Conservation (phyloP, 306 rosid genomes). For the Vigna mungo region DNA sequence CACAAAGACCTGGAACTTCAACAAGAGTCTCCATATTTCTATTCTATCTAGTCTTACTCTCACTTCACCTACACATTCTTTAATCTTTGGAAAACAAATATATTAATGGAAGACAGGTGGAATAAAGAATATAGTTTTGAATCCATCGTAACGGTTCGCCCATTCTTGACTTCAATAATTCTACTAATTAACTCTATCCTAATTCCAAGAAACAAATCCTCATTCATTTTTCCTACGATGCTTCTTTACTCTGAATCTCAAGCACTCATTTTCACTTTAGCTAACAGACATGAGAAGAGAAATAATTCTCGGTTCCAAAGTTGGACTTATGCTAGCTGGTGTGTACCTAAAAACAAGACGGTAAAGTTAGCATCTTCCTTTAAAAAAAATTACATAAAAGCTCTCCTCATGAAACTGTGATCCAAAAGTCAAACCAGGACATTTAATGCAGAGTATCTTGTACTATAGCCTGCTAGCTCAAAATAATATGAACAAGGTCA, state of each 20-base stretch:
- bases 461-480: background rate
- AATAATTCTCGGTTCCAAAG: background rate
- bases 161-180: background rate
- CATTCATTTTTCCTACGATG: background rate
- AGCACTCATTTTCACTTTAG: background rate
- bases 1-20: background rate
- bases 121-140: background rate
- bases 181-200: background rate
- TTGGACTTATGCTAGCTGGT: background rate
- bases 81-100: conserved; percentile 3
- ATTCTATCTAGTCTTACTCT: background rate
- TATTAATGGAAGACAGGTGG: background rate
- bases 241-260: background rate
- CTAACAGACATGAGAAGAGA: background rate
- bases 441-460: conserved; percentile 8
- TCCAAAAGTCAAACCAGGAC: conserved; percentile 4
- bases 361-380: background rate
- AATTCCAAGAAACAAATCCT: background rate
- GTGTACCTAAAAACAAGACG: background rate
- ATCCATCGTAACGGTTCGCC: background rate
- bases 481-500: conserved; percentile 10
- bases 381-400: background rate
- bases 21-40: background rate
- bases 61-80: background rate
- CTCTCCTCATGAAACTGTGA: background rate